Base-by-base conservation (phyloP, 2,329 filamentous ascomycete species). In the Cladosporium sp. region DNA sequence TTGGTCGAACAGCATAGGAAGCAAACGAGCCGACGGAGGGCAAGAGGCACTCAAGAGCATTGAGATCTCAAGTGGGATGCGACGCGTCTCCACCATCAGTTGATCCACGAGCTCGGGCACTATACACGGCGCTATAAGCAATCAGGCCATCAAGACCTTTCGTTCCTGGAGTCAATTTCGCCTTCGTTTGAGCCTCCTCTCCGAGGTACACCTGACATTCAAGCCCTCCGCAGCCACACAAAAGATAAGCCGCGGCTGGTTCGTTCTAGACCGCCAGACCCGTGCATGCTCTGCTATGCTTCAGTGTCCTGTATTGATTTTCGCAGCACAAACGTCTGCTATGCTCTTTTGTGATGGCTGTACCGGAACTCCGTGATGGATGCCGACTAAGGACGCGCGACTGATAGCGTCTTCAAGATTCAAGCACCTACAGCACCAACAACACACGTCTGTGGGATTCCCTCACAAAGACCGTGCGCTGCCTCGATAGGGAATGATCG, bases 11-110 rank as follows among this genome's bases (percentile, higher is more conserved):
- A 25, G 54, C 23, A 4, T 57, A 57, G 54, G 54, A 25, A 57
- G 10, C 5, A 57, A 57, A 57, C 32, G 54, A 57, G 54, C 54
- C 54, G 54, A 57, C 23, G 54, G 14, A 57, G n/a, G 54, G 28
- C 11, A 39, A 25, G 32, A 57, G 14, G 21, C 23, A 10, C 39
- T 54, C 51, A 54, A 54, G 51, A 28, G 51, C 28, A 54, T 21
- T 54, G 51, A 13, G 28, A 54, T 54, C 7, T 46, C 39, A 3
- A 46, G 39, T 30, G 51, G 48, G 28, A 21, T 32, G 26, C 8
- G 51, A 54, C 28, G 25, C 26, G 25, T 32, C 26, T 54, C 51
- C 51, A 54, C 51, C 6, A 54, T 54, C 51, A 54, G 26, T 54
- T n/a, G 51, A 54, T 32, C 26, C 10, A 43, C 51, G 30, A 54